Evolutionary conservation across 2,329 filamentous ascomycete species (phyloP).

Genomic region (Pseudogymnoascus sp.): DNA sequence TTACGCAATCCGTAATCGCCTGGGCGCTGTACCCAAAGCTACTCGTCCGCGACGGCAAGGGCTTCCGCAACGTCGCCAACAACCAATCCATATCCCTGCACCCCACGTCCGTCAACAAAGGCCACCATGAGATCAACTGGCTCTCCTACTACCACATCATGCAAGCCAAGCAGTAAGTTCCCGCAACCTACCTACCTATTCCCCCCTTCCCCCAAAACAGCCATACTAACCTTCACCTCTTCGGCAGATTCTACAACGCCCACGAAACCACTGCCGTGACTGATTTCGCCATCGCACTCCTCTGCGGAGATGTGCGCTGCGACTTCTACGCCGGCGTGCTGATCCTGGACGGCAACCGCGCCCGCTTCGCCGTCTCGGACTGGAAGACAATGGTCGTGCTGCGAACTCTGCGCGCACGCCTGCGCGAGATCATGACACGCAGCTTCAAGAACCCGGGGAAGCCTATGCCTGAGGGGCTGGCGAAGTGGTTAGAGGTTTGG

Average conservation of each 20-base stretch:
- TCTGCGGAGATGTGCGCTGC: conserved; percentile 83
- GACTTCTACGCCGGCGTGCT: conserved; percentile 84
- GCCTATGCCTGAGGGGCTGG: conserved; percentile 56
- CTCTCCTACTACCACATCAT: conserved; percentile 96
- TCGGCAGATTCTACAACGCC: conserved; percentile 66
- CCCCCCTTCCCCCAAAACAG: background rate
- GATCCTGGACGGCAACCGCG: conserved; percentile 76
- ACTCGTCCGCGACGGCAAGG: conserved; percentile 73
- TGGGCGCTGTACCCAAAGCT: conserved; percentile 97
- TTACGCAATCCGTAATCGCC: conserved; percentile 75
- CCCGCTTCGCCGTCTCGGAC: conserved; percentile 73
- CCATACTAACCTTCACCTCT: conserved; percentile 21
- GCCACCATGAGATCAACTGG: conserved; percentile 61
- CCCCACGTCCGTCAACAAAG: conserved; percentile 82
- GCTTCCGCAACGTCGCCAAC: conserved; percentile 84
- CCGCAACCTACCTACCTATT: background rate
- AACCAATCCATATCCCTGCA: conserved; percentile 86
- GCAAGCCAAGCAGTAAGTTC: conserved; percentile 70
- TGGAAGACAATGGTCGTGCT: conserved; percentile 91
- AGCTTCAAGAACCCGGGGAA: conserved; percentile 63
- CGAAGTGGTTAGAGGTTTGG: conserved; percentile 69
- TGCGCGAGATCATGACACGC: conserved; percentile 67
- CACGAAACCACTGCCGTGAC: conserved; percentile 80
- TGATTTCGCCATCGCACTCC: conserved; percentile 71
- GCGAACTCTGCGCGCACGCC: conserved; percentile 65